Percentiles rank a stretch among this genome's conserved stretches.
Evolutionary conservation across 2,329 filamentous ascomycete species (phyloP).

Genomic region (Colletotrichum shisoi): DNA sequence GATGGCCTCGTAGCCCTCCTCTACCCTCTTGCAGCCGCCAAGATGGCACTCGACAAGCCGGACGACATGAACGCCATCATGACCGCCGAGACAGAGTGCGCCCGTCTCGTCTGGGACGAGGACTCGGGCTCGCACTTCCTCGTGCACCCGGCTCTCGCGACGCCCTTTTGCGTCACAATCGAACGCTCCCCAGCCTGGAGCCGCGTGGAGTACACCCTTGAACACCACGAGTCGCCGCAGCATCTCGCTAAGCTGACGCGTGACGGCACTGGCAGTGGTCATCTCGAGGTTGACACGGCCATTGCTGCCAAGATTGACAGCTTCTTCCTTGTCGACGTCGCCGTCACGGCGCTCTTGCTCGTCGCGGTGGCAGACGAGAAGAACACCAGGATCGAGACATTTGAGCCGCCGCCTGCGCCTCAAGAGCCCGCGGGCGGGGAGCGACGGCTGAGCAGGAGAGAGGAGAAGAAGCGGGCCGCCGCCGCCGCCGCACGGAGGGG

Average conservation of each 20-base stretch:
- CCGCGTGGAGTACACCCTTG: slow-evolving; percentile 69
- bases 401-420: slow-evolving; percentile 64
- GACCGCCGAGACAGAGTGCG: slow-evolving; percentile 73
- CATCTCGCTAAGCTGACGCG: slow-evolving; percentile 68
- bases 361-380: slow-evolving; percentile 66
- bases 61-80: slow-evolving; percentile 66
- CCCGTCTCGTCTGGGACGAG: slow-evolving; percentile 74
- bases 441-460: slow-evolving; percentile 45
- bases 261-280: slow-evolving; percentile 66
- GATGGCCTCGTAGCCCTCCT: slow-evolving; percentile 73
- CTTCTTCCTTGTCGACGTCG: slow-evolving; percentile 70
- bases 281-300: slow-evolving; percentile 68
- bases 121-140: slow-evolving; percentile 67
- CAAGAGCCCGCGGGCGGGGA: slow-evolving; percentile 41
- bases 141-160: slow-evolving; percentile 69
- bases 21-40: slow-evolving; percentile 71
- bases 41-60: slow-evolving; percentile 67
- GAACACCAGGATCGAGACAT: slow-evolving; percentile 60
- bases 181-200: slow-evolving; percentile 67
- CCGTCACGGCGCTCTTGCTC: slow-evolving; percentile 66
- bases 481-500: slow-evolving; percentile 43
- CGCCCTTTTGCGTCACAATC: slow-evolving; percentile 68
- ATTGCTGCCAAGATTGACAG: slow-evolving; percentile 67
- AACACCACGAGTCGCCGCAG: slow-evolving; percentile 68
- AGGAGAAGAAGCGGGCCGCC: slow-evolving; percentile 40